Evolutionary conservation across 2,329 filamentous ascomycete species (phyloP), one percentile per base, ranked within the genome.

Genomic region (Talaromyces sp.): DNA sequence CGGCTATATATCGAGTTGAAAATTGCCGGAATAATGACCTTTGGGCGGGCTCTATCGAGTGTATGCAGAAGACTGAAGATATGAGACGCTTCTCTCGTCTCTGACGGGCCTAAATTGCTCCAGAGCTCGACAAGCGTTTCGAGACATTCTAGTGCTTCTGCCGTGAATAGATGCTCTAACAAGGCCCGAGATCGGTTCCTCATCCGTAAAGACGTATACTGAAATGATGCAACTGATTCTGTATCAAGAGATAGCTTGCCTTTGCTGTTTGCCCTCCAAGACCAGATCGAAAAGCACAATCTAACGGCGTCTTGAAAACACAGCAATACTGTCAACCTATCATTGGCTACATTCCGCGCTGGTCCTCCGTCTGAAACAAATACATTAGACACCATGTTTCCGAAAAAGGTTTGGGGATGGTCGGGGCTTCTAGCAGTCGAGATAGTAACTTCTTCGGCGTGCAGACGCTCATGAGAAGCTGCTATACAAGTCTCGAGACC

Each of bases 1-100:
- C 96, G 89, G 73, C 93, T 97, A 75, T 97, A 98, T 15, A 99
- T 91, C 2, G 94, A 91, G 78, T 98, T 96, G 80, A 99, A 97
- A 4, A 98, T 89, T 0, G 94, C 93, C 0, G 95, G 94, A 54
- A 98, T 91, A 0, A 93, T 93, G 75, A 96, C 91, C 74, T 93
- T 93, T 0, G 95, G 95, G 62, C 93, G 87, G 3, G 93, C 96
- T 2, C 92, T 93, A 73, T 97, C 94, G 45, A 99, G 84, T 3
- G 95, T 93, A 68, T 97, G 92, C 22, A 99, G 84, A 37, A 99
- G 83, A 70, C 91, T 92, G 75, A 98, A 90, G 13, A 97, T 88
- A 61, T 91, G 87, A 2, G 83, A 81, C 13, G 85, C 83, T 64
- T 85, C 84, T 19, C 83, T 78, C 10, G 77, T 78, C 35, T 79